Evolutionary conservation across 495 filamentous ascomycete species (phyloP).

Genomic region (Penicillium riverlandense): DNA sequence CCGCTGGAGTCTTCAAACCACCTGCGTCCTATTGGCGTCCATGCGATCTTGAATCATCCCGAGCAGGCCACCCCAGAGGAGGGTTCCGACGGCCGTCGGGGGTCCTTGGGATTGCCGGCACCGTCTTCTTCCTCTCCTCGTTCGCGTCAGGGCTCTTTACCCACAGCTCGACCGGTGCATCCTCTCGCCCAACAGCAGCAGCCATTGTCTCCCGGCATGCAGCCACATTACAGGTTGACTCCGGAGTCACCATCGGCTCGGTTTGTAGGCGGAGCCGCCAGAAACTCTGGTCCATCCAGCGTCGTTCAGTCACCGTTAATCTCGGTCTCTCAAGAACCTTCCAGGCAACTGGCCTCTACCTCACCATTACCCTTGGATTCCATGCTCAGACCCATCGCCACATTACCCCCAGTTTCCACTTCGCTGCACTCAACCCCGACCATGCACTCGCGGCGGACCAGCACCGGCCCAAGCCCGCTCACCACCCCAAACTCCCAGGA

Average conservation of each 20-base stretch:
- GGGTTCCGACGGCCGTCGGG: constrained; percentile 16
- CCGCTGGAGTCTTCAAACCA: constrained; percentile 25
- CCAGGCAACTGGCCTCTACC: constrained; percentile 15
- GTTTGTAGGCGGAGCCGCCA: constrained; percentile 23
- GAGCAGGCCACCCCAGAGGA: constrained; percentile 21
- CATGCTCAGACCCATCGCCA: constrained; percentile 16
- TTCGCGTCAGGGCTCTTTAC: constrained; percentile 26
- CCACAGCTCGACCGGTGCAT: constrained; percentile 24
- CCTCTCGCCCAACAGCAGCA: constrained; percentile 19
- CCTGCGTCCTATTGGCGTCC: constrained; percentile 42
- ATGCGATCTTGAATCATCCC: constrained; percentile 43
- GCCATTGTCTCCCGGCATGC: constrained; percentile 32
- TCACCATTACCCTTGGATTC: constrained; percentile 26
- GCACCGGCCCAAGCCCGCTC: constrained; percentile 30
- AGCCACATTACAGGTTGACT: constrained; percentile 50
- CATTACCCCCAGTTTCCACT: constrained; percentile 21
- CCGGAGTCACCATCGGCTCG: constrained; percentile 55
- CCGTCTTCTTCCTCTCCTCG: constrained; percentile 20
- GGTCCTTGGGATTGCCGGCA: constrained; percentile 17
- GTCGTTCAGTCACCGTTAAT: constrained; percentile 40
- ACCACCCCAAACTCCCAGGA: constrained; percentile 41
- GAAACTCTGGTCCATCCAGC: constrained; percentile 37
- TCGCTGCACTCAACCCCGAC: constrained; percentile 36
- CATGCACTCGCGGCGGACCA: constrained; percentile 34
- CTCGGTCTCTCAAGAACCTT: constrained; percentile 21